These are phyloP conservation scores for Favolaschia claudopus DNA, from an alignment of 768 basidiomycete genomes.

Conservation along the genomic window DNA sequence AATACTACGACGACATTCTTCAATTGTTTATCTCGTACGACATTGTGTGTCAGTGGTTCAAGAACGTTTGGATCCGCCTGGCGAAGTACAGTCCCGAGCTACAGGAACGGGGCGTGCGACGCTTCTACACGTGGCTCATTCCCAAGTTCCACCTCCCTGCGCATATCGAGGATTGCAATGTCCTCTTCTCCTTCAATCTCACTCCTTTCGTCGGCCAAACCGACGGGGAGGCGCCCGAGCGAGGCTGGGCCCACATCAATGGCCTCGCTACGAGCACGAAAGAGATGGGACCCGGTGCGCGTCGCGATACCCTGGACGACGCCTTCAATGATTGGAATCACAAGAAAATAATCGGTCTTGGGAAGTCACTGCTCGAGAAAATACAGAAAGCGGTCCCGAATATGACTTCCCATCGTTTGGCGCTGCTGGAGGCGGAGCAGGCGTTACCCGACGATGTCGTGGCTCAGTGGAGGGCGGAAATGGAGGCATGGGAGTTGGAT, in stretches of 20 bases:
- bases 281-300: slow-evolving; percentile 41
- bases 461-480: slow-evolving; percentile 5
- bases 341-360: neutral
- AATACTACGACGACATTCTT: neutral
- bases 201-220: slow-evolving; percentile 43
- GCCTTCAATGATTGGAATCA: slow-evolving; percentile 13
- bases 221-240: slow-evolving; percentile 39
- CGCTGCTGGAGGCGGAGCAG: neutral
- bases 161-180: slow-evolving; percentile 23
- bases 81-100: slow-evolving; percentile 9
- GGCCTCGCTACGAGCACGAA: slow-evolving; percentile 38
- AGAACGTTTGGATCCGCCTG: slow-evolving; percentile 27
- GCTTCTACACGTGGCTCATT: slow-evolving; percentile 25
- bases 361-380: neutral
- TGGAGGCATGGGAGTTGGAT: slow-evolving; percentile 19
- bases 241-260: slow-evolving; percentile 42
- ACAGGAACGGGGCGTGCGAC: neutral
- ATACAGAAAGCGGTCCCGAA: neutral
- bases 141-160: slow-evolving; percentile 37
- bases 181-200: slow-evolving; percentile 32
- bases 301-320: neutral
- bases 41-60: slow-evolving; percentile 26
- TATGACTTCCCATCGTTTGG: neutral
- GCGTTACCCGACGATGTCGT: neutral
- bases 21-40: slow-evolving; percentile 30